These are phyloP conservation scores for Ophiocordyceps sinensis DNA, from an alignment of 2,329 filamentous ascomycete species.

Conservation along the genomic window DNA sequence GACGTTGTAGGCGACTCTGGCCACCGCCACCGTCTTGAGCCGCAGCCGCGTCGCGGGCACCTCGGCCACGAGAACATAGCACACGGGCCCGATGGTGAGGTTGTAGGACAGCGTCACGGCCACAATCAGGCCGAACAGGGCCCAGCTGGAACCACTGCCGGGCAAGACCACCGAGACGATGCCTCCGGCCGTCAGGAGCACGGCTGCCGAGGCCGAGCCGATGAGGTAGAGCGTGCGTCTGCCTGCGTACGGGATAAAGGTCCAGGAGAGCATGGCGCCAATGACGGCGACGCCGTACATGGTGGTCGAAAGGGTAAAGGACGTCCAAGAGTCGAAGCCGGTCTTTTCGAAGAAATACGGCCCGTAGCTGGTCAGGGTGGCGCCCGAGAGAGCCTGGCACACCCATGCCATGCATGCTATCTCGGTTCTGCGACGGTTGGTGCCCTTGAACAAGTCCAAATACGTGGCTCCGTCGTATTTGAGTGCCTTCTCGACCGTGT, in stretches of 20 bases:
- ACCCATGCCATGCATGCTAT: slow-evolving; percentile 34
- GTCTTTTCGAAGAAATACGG: slow-evolving; percentile 31
- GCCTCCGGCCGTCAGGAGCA: slow-evolving; percentile 24
- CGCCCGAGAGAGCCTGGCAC: slow-evolving; percentile 32
- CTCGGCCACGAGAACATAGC: slow-evolving; percentile 24
- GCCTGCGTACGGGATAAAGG: slow-evolving; percentile 31
- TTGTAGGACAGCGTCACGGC: slow-evolving; percentile 25
- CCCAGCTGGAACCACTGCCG: slow-evolving; percentile 16
- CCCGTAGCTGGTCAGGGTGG: slow-evolving; percentile 34
- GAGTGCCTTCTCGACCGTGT: slow-evolving; percentile 29
- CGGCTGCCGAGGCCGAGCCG: slow-evolving; percentile 17
- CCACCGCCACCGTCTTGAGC: slow-evolving; percentile 24
- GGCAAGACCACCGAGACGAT: slow-evolving; percentile 18
- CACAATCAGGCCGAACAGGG: slow-evolving; percentile 21
- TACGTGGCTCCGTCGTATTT: slow-evolving; percentile 27
- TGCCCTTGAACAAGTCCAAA: slow-evolving; percentile 35
- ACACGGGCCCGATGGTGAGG: slow-evolving; percentile 21
- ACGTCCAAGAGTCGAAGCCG: slow-evolving; percentile 27
- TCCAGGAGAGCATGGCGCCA: slow-evolving; percentile 36
- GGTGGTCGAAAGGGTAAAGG: slow-evolving; percentile 30
- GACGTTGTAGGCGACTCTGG: slow-evolving; percentile 13
- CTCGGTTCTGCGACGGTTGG: slow-evolving; percentile 37
- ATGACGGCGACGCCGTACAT: slow-evolving; percentile 35
- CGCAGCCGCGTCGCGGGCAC: slow-evolving; percentile 22
- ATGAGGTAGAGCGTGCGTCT: slow-evolving; percentile 33